Evolutionary conservation across 495 filamentous ascomycete genomes (phyloP).

Genomic region (Penicillium bovifimosum): DNA sequence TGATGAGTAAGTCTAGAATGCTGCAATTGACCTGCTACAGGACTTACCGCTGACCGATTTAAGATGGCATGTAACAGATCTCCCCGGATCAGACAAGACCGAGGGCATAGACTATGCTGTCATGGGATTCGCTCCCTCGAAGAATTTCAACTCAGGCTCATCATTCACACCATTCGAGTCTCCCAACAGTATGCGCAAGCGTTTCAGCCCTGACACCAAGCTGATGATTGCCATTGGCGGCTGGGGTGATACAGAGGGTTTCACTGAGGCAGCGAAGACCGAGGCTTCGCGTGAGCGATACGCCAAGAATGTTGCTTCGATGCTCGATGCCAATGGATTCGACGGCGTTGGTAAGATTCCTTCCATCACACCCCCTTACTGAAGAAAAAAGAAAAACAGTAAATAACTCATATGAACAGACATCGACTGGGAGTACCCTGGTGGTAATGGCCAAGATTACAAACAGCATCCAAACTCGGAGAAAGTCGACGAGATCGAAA

Average conservation of each 20-base stretch:
- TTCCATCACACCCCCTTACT: neutral
- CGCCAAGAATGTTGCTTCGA: slow-evolving; percentile 57
- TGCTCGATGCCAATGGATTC: slow-evolving; percentile 57
- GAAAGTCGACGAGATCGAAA: slow-evolving; percentile 56
- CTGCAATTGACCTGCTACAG: neutral
- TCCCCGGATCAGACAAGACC: slow-evolving; percentile 26
- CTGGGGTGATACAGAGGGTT: slow-evolving; percentile 65
- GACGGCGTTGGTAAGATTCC: slow-evolving; percentile 47
- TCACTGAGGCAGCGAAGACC: slow-evolving; percentile 51
- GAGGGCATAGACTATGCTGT: slow-evolving; percentile 51
- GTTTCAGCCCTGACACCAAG: slow-evolving; percentile 55
- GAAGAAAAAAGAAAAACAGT: neutral
- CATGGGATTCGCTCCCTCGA: slow-evolving; percentile 60
- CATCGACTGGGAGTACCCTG: slow-evolving; percentile 79
- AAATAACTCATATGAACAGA: slow-evolving; percentile 41
- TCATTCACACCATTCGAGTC: slow-evolving; percentile 56
- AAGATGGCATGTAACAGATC: slow-evolving; percentile 30
- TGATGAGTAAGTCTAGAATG: slow-evolving; percentile 26
- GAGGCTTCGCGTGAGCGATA: slow-evolving; percentile 49
- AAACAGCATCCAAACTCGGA: slow-evolving; percentile 57
- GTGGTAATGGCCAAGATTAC: slow-evolving; percentile 74
- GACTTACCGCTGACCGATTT: neutral
- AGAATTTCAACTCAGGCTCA: slow-evolving; percentile 51
- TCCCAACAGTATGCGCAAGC: slow-evolving; percentile 49
- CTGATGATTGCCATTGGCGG: slow-evolving; percentile 68